Percentiles rank a stretch among this genome's conserved stretches.
Evolutionary conservation across 352 stramenopile genomes (phyloP).

Genomic region (Stramenopiles sp.): DNA sequence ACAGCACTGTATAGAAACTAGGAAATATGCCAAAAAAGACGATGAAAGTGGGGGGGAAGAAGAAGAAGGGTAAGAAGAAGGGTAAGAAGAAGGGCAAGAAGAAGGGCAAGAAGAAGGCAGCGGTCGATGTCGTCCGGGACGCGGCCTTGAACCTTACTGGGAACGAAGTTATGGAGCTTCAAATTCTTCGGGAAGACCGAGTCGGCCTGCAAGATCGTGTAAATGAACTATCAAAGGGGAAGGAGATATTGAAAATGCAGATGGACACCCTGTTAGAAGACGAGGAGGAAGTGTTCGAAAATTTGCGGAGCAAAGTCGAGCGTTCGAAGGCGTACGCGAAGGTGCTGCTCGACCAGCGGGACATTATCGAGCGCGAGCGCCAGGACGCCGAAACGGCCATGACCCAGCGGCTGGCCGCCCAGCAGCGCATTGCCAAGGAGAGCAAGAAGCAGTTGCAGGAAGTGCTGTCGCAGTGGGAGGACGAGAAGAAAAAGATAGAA

Average conservation of each 20-base stretch:
- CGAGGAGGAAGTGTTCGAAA: background rate
- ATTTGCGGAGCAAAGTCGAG: background rate
- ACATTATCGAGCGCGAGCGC: background rate
- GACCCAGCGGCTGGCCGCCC: background rate
- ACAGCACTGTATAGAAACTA: too few relatives aligned
- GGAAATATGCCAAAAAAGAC: conserved; percentile 1
- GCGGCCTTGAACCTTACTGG: background rate
- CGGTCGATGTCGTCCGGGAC: background rate
- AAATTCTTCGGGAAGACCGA: background rate
- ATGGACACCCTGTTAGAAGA: background rate
- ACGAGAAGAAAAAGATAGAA: conserved; percentile 1
- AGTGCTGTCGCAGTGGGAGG: background rate
- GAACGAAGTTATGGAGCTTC: conserved; percentile 2
- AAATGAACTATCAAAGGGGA: background rate
- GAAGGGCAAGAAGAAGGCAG: background rate
- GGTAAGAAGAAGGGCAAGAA: background rate
- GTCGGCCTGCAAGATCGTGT: background rate
- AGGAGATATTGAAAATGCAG: background rate
- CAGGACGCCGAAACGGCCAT: background rate
- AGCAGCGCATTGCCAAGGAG: background rate
- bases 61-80: background rate
- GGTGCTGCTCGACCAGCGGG: background rate
- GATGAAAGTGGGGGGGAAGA: background rate
- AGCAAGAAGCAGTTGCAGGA: background rate
- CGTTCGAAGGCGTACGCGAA: background rate